Evolutionary conservation across 331 rosid genomes (phyloP).

Genomic region (Spiraea crenata): DNA sequence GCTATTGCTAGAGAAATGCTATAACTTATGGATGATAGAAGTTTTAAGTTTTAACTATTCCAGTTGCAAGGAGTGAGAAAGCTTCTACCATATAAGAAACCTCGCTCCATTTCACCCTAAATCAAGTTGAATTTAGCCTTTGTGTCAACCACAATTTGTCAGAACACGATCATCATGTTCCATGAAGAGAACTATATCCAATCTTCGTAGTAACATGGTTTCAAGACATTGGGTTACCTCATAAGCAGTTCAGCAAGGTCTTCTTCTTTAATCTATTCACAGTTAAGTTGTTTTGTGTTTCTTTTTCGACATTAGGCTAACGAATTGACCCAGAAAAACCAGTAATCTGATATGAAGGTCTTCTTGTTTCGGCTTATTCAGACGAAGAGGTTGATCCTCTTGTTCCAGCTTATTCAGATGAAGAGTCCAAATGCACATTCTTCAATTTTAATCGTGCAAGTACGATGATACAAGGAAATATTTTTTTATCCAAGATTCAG

Average conservation of each 20-base stretch:
- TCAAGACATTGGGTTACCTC: slow-evolving; percentile 37
- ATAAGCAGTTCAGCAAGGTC: slow-evolving; percentile 64
- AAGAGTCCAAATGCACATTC: no score
- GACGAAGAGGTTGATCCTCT: no score
- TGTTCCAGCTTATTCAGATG: no score
- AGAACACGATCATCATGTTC: background rate
- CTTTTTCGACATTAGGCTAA: no score
- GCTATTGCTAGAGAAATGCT: background rate
- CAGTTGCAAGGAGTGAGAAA: slow-evolving; percentile 68
- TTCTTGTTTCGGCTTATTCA: no score
- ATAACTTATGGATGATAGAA: background rate
- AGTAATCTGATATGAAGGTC: no score
- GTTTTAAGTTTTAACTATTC: background rate
- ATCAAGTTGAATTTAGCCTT: background rate
- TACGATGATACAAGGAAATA: no score
- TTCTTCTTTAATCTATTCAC: no score
- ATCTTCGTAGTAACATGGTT: background rate
- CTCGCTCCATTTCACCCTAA: slow-evolving; percentile 56
- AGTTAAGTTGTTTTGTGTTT: no score
- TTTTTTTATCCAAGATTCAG: no score
- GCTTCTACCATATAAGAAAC: slow-evolving; percentile 65
- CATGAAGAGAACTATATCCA: background rate
- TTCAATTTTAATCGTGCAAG: no score
- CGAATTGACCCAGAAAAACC: no score
- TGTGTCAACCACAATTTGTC: background rate